Evolutionary conservation across 371 early-diverging fungal species (phyloP).

Genomic region (Globomyces sp.): DNA sequence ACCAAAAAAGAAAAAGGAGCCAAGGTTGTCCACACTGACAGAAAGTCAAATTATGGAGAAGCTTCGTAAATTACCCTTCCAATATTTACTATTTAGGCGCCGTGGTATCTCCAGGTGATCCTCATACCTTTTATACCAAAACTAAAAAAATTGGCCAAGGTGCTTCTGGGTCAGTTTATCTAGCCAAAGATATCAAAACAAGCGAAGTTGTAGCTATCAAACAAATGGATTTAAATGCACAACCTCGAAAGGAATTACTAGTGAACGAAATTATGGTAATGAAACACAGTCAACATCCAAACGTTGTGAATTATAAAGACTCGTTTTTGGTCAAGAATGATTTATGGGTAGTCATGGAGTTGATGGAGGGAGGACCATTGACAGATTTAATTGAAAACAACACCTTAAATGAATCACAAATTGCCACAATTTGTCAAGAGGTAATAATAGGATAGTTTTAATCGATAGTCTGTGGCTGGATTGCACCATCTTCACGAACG

Average conservation of each 20-base stretch:
- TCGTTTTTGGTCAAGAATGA: slow-evolving; percentile 80
- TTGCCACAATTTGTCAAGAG: slow-evolving; percentile 72
- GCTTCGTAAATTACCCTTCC: slow-evolving; percentile 41
- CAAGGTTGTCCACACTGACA: slow-evolving; percentile 72
- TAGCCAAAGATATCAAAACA: slow-evolving; percentile 53
- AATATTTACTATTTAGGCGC: not conserved
- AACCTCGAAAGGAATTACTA: slow-evolving; percentile 91
- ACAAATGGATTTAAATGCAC: slow-evolving; percentile 91
- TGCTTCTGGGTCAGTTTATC: slow-evolving; percentile 94
- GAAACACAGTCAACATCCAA: slow-evolving; percentile 91
- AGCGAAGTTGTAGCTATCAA: slow-evolving; percentile 84
- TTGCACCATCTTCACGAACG: slow-evolving; percentile 88
- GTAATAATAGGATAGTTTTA: slow-evolving; percentile 6
- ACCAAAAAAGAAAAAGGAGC: slow-evolving; percentile 24
- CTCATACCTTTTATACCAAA: slow-evolving; percentile 79
- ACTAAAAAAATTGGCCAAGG: slow-evolving; percentile 96
- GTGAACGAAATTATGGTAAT: slow-evolving; percentile 95
- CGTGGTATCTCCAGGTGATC: slow-evolving; percentile 85
- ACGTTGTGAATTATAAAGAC: slow-evolving; percentile 94
- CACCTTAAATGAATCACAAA: slow-evolving; percentile 86
- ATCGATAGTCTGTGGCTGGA: slow-evolving; percentile 72
- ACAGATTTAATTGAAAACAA: slow-evolving; percentile 96
- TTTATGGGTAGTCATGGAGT: slow-evolving; percentile 98
- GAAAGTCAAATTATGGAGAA: slow-evolving; percentile 91
- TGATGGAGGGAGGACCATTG: slow-evolving; percentile 97